phyloP scores from a whole-genome alignment of 2,329 filamentous ascomycete species.

The Alternaria triticina region DNA sequence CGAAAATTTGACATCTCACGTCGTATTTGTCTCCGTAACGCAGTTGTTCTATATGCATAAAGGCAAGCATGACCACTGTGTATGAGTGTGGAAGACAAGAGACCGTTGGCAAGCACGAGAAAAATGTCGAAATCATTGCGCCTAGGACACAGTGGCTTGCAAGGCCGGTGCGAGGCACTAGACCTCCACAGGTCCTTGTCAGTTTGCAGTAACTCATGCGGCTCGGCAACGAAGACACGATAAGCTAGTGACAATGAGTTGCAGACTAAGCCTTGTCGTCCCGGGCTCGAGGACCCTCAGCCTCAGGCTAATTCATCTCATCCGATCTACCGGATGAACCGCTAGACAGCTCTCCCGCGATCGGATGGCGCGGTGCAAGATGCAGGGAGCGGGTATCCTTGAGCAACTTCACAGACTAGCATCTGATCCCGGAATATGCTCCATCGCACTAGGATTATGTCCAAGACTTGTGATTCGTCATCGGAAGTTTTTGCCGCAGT shows the following conservation, averaged over 20 bases:
- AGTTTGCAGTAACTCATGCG: not conserved
- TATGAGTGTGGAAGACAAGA: not conserved
- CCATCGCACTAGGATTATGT: not conserved
- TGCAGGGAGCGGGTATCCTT: not conserved
- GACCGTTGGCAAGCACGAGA: not conserved
- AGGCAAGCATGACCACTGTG: not conserved
- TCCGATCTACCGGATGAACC: not conserved
- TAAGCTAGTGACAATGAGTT: not conserved
- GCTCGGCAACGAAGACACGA: not conserved
- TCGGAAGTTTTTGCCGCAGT: not conserved
- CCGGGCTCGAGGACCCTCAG: not conserved
- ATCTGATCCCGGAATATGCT: not conserved
- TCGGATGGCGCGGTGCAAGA: not conserved
- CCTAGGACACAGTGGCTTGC: not conserved
- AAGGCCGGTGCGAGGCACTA: not conserved
- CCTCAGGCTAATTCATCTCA: not conserved
- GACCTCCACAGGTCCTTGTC: not conserved
- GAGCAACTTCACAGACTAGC: not conserved
- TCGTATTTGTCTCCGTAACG: not conserved
- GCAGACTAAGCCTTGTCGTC: not conserved
- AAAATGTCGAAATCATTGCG: not conserved
- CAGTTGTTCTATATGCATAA: not conserved
- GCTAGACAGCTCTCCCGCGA: not conserved
- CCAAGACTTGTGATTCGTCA: not conserved
- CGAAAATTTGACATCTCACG: not conserved